Percentiles rank a stretch among this genome's conserved stretches.
Evolutionary conservation across 139 green algal species (phyloP).

Genomic region (Yamagishiella unicocca): DNA sequence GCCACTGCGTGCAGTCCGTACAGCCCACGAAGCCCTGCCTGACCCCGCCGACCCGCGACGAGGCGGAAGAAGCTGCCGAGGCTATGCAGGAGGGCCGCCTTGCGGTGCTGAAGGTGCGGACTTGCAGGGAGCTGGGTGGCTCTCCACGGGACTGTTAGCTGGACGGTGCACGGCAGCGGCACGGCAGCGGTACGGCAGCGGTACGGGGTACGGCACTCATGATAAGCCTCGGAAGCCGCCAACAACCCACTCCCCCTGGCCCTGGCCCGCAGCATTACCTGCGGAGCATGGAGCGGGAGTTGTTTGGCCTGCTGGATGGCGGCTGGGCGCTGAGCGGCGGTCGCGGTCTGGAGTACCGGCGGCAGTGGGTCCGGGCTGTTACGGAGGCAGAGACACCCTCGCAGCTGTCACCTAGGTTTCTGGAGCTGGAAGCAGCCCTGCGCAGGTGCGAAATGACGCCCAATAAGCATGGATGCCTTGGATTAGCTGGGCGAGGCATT

Average conservation of each 20-base stretch:
- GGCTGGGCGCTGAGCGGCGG: conserved; percentile 5
- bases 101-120: conserved; percentile 11
- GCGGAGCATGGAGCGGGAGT: conserved; percentile 30
- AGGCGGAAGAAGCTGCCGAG: not conserved
- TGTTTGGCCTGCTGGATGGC: conserved; percentile 45
- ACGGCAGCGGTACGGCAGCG: no score
- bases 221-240: no score
- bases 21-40: conserved; percentile 12
- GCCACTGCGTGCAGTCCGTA: not conserved
- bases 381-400: not conserved
- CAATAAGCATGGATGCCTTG: no score
- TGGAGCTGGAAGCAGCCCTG: conserved; percentile 38
- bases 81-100: not conserved
- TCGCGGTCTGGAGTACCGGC: conserved; percentile 25
- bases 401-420: conserved; percentile 36
- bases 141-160: no score
- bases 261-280: conserved; percentile 43
- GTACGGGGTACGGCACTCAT: no score
- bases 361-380: conserved; percentile 20
- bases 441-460: not conserved
- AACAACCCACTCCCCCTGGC: no score
- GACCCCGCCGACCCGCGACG: conserved; percentile 11
- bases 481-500: no score
- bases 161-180: no score
- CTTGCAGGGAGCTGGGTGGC: no score